Percentiles rank a stretch among this genome's conserved stretches.
These are phyloP conservation scores for Cutaneotrichosporon arboriforme DNA, from an alignment of 1,284 basidiomycete genomes.

Conservation along the genomic window DNA sequence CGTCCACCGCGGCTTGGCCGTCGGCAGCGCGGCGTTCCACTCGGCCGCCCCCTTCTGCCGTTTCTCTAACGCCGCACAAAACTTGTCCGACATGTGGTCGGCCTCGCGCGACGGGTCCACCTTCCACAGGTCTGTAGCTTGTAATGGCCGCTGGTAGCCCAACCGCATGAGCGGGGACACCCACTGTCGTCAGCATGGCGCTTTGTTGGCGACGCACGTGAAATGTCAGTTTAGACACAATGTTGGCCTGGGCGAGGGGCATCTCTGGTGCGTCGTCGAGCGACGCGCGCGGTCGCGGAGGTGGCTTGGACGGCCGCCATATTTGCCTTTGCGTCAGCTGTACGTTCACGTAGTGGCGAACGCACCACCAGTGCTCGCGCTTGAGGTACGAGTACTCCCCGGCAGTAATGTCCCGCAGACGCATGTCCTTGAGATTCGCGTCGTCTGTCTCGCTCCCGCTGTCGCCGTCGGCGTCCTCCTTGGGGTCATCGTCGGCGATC, in stretches of 20 bases:
- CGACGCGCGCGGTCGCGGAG: constrained; percentile 56
- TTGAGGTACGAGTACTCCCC: constrained; percentile 26
- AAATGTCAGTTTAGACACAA: constrained; percentile 61
- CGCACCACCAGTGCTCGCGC: constrained; percentile 39
- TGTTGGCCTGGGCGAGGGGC: constrained; percentile 57
- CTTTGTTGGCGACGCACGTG: constrained; percentile 14
- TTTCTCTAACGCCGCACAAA: constrained; percentile 25
- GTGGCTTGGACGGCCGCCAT: constrained; percentile 56
- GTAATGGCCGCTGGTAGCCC: constrained; percentile 61
- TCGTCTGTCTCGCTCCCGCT: constrained; percentile 1
- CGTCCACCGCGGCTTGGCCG: constrained; percentile 48
- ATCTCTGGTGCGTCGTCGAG: constrained; percentile 60
- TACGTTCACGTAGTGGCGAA: neutral
- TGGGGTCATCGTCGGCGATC: too few species aligned
- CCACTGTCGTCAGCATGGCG: constrained; percentile 25
- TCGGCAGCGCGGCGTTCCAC: constrained; percentile 37
- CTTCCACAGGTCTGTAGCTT: constrained; percentile 67
- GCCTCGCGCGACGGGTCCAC: constrained; percentile 53
- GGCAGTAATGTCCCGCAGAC: constrained; percentile 23
- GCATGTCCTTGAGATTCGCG: constrained; percentile 7
- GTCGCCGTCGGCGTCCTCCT: neutral
- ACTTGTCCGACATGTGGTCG: constrained; percentile 52
- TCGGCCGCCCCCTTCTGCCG: constrained; percentile 29
- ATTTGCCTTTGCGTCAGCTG: constrained; percentile 31
- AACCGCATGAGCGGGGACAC: constrained; percentile 62